Percentiles rank a stretch among this genome's conserved stretches.
These are phyloP conservation scores for Leishmania guyanensis DNA, from an alignment of 208 protist genomes.

Conservation along the genomic window DNA sequence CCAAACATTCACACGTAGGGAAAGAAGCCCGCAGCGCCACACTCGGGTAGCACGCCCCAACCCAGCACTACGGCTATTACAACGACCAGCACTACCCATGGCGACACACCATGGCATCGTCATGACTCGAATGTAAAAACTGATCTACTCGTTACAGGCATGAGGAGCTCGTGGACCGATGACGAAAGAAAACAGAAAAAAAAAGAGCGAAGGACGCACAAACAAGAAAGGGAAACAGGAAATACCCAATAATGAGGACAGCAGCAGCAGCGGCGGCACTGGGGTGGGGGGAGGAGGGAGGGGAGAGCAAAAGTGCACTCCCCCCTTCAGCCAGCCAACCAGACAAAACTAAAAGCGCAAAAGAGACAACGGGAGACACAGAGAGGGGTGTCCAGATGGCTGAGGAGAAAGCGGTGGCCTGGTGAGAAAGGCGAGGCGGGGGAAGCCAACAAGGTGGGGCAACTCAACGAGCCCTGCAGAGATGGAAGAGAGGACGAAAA, in stretches of 20 bases:
- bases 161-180: neutral
- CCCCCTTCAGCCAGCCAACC: no score
- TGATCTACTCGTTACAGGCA: neutral
- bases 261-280: neutral
- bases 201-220: conserved; percentile 1
- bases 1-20: neutral
- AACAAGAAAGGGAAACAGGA: neutral
- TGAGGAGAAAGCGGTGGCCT: neutral
- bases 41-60: neutral
- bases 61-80: neutral
- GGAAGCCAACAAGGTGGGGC: neutral
- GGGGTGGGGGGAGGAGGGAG: neutral
- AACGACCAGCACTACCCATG: neutral
- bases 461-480: neutral
- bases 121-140: neutral
- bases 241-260: neutral
- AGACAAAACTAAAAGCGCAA: neutral
- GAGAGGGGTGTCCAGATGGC: neutral
- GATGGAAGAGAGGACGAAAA: neutral
- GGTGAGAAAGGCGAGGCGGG: neutral
- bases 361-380: neutral
- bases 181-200: conserved; percentile 3
- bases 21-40: neutral
- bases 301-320: neutral
- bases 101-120: neutral